Percentiles rank a stretch among this genome's conserved stretches.
Conservation (phyloP, 1,284 basidiomycete species). For the Apiotrichum sp. region DNA sequence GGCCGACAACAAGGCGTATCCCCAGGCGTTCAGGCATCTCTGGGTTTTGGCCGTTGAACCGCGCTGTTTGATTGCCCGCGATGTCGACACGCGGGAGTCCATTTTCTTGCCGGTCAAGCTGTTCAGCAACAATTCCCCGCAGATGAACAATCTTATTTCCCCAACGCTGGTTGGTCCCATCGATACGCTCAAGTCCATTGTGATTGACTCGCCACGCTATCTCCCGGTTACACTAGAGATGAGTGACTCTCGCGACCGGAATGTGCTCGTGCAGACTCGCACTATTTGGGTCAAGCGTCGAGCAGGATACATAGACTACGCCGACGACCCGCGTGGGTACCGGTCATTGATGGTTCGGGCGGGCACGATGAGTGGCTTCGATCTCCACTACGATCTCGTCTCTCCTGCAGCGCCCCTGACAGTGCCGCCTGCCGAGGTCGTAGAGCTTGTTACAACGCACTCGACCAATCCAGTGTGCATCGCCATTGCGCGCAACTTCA, state of each 20-base stretch:
- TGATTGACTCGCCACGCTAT: conserved; percentile 85
- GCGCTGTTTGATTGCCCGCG: conserved; percentile 79
- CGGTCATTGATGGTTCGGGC: conserved; percentile 74
- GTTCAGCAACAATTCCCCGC: conserved; percentile 47
- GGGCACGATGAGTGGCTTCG: conserved; percentile 68
- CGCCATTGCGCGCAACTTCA: conserved; percentile 68
- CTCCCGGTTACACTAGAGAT: conserved; percentile 85
- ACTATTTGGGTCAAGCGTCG: conserved; percentile 87
- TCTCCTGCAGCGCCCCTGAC: conserved; percentile 58
- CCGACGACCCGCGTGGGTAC: conserved; percentile 85
- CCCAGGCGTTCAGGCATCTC: conserved; percentile 88
- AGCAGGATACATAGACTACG: conserved; percentile 85
- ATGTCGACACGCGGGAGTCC: conserved; percentile 81
- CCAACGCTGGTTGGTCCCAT: conserved; percentile 88
- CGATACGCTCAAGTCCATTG: conserved; percentile 67
- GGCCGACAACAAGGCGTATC: conserved; percentile 81
- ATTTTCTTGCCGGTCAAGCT: conserved; percentile 88
- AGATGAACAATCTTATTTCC: conserved; percentile 62
- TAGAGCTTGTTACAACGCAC: conserved; percentile 76
- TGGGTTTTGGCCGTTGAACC: conserved; percentile 96
- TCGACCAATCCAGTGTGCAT: conserved; percentile 69
- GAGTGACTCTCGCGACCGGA: conserved; percentile 60
- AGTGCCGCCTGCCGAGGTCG: conserved; percentile 60
- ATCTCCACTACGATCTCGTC: conserved; percentile 69
- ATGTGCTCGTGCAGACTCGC: conserved; percentile 64